These are phyloP conservation scores for Sugiyamaella pinicola DNA, from an alignment of 1,139 yeast species.

Conservation along the genomic window DNA sequence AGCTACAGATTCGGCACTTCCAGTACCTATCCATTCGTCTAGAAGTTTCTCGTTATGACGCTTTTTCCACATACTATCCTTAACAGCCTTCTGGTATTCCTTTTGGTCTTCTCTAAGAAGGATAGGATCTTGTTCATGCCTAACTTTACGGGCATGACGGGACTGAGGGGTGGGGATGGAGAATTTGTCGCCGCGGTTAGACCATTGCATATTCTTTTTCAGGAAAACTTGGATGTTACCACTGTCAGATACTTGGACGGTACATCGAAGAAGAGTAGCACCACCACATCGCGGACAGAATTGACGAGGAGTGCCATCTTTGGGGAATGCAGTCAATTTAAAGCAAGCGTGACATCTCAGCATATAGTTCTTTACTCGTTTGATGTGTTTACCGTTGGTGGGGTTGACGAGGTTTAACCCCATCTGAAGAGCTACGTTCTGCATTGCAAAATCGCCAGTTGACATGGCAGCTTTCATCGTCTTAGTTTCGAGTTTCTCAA, in stretches of 20 bases:
- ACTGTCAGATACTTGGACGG: slow-evolving; percentile 78
- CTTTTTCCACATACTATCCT: slow-evolving; percentile 85
- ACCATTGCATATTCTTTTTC: slow-evolving; percentile 92
- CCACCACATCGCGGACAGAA: slow-evolving; percentile 98
- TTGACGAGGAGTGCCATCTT: slow-evolving; percentile 73
- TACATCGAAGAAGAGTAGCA: slow-evolving; percentile 82
- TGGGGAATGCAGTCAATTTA: slow-evolving; percentile 73
- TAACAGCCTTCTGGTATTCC: slow-evolving; percentile 85
- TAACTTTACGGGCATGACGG: slow-evolving; percentile 40
- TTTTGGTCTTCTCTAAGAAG: slow-evolving; percentile 89
- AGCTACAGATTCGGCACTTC: slow-evolving; percentile 84
- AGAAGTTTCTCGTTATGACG: slow-evolving; percentile 82
- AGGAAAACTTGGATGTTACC: slow-evolving; percentile 90
- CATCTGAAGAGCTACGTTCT: slow-evolving; percentile 88
- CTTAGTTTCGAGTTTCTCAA: slow-evolving; percentile 30
- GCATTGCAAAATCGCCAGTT: slow-evolving; percentile 97
- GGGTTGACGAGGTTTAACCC: slow-evolving; percentile 86
- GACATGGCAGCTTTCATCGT: slow-evolving; percentile 73
- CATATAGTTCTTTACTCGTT: slow-evolving; percentile 87
- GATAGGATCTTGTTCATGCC: slow-evolving; percentile 37
- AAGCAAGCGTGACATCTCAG: slow-evolving; percentile 97
- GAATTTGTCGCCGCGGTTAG: slow-evolving; percentile 79
- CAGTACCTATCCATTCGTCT: slow-evolving; percentile 91
- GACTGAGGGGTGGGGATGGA: slow-evolving; percentile 59
- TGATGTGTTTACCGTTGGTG: slow-evolving; percentile 81